These are phyloP conservation scores for Darksidea phi DNA, from an alignment of 495 filamentous ascomycete species.

Conservation along the genomic window DNA sequence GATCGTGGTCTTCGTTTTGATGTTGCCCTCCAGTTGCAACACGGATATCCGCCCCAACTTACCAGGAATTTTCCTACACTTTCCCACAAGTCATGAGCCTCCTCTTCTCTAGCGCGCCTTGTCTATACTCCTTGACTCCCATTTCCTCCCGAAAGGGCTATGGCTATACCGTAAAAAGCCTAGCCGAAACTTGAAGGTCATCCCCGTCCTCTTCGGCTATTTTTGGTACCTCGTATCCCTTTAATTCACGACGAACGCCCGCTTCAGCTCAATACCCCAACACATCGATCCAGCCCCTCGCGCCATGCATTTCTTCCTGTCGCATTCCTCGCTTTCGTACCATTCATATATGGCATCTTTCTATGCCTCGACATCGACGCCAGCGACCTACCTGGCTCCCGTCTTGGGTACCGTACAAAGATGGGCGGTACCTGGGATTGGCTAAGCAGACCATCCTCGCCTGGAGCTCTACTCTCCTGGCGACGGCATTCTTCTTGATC, in stretches of 20 bases:
- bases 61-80: no score
- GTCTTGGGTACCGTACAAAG: slow-evolving; percentile 25
- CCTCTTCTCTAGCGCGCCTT: background rate
- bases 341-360: slow-evolving; percentile 8
- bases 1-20: no score
- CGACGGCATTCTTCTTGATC: slow-evolving; percentile 16
- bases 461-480: slow-evolving; percentile 16
- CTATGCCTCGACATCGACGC: slow-evolving; percentile 25
- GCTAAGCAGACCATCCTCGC: slow-evolving; percentile 25
- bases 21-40: no score
- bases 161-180: background rate
- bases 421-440: slow-evolving; percentile 22
- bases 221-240: slow-evolving; percentile 11
- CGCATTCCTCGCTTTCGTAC: slow-evolving; percentile 24
- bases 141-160: background rate
- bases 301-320: background rate
- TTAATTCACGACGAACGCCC: background rate
- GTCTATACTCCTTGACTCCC: background rate
- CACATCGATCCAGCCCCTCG: slow-evolving; percentile 2
- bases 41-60: no score
- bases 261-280: slow-evolving; percentile 20
- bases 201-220: background rate
- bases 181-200: background rate
- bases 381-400: slow-evolving; percentile 28
- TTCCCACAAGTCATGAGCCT: background rate